Percentiles rank a stretch among this genome's conserved stretches.
Evolutionary conservation across 441 rosid genomes (phyloP).

Genomic region (Cnidoscolus chayamansa): DNA sequence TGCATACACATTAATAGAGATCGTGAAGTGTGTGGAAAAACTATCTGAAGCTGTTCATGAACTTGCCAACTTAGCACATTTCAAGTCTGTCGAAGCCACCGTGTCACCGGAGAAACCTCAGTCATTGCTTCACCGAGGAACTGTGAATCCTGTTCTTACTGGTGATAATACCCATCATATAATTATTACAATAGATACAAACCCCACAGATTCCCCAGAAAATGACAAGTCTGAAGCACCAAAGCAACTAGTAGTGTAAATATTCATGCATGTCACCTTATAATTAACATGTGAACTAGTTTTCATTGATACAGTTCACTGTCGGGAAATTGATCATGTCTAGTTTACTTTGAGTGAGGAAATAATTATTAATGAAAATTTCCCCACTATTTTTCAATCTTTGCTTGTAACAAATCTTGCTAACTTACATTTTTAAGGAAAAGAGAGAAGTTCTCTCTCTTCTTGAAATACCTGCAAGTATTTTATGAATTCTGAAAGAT

Average conservation of each 20-base stretch:
- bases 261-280: neutral
- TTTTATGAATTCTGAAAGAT: too few relatives aligned
- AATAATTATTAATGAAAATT: neutral
- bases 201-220: constrained; percentile 27
- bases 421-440: too few relatives aligned
- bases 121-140: constrained; percentile 48
- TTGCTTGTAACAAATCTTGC: neutral
- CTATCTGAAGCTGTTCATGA: constrained; percentile 51
- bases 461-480: too few relatives aligned
- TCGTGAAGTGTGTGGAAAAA: constrained; percentile 47
- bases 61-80: constrained; percentile 39
- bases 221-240: constrained; percentile 21
- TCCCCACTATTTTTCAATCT: neutral
- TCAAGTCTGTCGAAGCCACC: constrained; percentile 22
- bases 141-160: constrained; percentile 45
- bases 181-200: constrained; percentile 32
- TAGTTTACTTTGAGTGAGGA: neutral
- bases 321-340: too few relatives aligned
- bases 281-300: constrained; percentile 7
- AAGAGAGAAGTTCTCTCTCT: too few relatives aligned
- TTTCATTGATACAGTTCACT: neutral
- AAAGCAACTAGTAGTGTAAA: constrained; percentile 29
- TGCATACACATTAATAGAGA: constrained; percentile 52
- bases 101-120: constrained; percentile 32
- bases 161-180: constrained; percentile 31